Conservation (phyloP, 805 yeast genomes). For the Brettanomyces bruxellensis region DNA sequence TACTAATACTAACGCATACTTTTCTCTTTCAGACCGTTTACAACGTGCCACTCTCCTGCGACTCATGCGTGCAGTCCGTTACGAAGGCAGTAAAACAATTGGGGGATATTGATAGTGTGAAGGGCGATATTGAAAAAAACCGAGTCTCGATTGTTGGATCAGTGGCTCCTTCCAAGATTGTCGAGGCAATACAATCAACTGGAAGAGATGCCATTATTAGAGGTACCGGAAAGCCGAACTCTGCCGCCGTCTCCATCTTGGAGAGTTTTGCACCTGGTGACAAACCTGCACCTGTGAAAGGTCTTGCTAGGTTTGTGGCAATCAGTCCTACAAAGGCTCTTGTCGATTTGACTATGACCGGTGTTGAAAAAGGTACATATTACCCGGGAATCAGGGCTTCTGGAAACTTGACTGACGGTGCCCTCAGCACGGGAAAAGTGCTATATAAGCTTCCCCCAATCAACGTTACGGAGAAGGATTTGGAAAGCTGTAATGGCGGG, state of each 20-base stretch:
- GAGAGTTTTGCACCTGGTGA: slow-evolving; percentile 56
- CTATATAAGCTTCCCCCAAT: slow-evolving; percentile 36
- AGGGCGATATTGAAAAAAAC: slow-evolving; percentile 50
- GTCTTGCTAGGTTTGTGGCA: slow-evolving; percentile 77
- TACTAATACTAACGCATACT: neutral
- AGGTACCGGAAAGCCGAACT: slow-evolving; percentile 80
- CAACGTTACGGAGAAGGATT: slow-evolving; percentile 21
- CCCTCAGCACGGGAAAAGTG: slow-evolving; percentile 51
- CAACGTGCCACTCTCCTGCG: slow-evolving; percentile 80
- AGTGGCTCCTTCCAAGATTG: slow-evolving; percentile 68
- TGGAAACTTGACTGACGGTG: slow-evolving; percentile 74
- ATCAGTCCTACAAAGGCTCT: slow-evolving; percentile 43
- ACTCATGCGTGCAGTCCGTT: slow-evolving; percentile 58
- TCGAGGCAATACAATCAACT: slow-evolving; percentile 55
- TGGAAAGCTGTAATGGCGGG: slow-evolving; percentile 4
- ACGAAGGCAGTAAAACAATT: slow-evolving; percentile 41
- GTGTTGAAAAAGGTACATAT: slow-evolving; percentile 56
- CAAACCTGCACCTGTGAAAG: slow-evolving; percentile 57
- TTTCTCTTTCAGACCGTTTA: slow-evolving; percentile 47
- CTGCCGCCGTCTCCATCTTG: slow-evolving; percentile 85
- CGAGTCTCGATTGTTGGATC: slow-evolving; percentile 61
- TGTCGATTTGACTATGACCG: slow-evolving; percentile 74
- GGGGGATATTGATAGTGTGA: slow-evolving; percentile 40
- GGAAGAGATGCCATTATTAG: slow-evolving; percentile 89
- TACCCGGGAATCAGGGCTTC: slow-evolving; percentile 57